Conservation (phyloP, 495 filamentous ascomycete genomes). For the Delitschia confertaspora region DNA sequence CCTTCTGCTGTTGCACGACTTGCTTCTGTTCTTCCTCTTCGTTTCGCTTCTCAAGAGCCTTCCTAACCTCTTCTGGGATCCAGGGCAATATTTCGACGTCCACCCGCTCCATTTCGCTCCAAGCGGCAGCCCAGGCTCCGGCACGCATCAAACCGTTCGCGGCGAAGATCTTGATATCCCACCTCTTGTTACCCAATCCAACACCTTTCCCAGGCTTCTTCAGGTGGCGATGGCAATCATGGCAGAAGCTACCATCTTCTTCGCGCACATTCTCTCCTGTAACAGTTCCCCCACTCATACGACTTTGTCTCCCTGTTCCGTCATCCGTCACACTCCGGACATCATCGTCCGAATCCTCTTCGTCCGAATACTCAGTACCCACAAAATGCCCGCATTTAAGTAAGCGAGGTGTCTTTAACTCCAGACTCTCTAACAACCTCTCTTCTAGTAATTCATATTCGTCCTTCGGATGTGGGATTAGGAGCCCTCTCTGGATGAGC, state of each 20-base stretch:
- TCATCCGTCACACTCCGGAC: conserved; percentile 7
- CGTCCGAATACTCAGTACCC: conserved; percentile 4
- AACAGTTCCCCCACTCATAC: conserved; percentile 30
- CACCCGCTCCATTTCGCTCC: conserved; percentile 95
- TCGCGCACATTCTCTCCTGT: conserved; percentile 28
- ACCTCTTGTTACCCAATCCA: conserved; percentile 44
- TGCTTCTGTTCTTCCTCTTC: conserved; percentile 34
- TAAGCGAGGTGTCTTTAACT: conserved; percentile 62
- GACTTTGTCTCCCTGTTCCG: conserved; percentile 32
- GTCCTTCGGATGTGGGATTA: conserved; percentile 81
- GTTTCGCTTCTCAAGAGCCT: conserved; percentile 33
- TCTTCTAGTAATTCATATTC: conserved; percentile 91
- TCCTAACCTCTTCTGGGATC: conserved; percentile 45
- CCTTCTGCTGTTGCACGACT: conserved; percentile 27
- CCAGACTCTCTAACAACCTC: conserved; percentile 76
- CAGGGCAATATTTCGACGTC: conserved; percentile 83
- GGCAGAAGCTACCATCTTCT: conserved; percentile 26
- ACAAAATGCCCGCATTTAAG: conserved; percentile 68
- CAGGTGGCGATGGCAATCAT: conserved; percentile 28
- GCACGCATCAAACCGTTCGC: conserved; percentile 88
- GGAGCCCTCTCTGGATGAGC: conserved; percentile 64
- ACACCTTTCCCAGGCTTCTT: conserved; percentile 20
- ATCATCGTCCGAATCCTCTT: conserved; percentile 20
- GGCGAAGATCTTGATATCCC: conserved; percentile 82
- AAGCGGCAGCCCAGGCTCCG: conserved; percentile 86